phyloP scores from a whole-genome alignment of 129 eudicot species.

The Chrysanthemum lavandulifolium region DNA sequence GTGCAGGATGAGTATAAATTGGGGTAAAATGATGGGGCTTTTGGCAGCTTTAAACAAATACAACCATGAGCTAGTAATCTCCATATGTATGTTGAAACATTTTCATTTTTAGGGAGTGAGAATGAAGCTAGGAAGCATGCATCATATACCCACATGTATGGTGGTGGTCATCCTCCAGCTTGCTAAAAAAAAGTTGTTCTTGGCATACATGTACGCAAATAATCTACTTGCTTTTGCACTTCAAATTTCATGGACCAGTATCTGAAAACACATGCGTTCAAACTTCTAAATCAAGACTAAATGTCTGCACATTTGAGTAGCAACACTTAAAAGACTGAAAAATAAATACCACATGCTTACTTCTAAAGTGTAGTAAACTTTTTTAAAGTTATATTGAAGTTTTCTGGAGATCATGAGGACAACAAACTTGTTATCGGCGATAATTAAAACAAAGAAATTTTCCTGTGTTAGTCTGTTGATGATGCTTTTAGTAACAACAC shows the following conservation, averaged over 20 bases:
- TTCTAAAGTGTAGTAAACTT: constrained; percentile 17
- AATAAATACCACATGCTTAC: constrained; percentile 9
- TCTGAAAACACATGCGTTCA: constrained; percentile 32
- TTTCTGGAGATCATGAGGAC: constrained; percentile 5
- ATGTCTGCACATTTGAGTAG: constrained; percentile 25
- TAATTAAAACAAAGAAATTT: too few species aligned
- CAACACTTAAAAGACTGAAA: constrained; percentile 18
- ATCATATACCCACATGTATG: constrained; percentile 30
- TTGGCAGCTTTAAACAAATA: constrained; percentile 46
- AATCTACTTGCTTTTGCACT: constrained; percentile 15
- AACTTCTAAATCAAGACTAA: constrained; percentile 33
- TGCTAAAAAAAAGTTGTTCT: constrained; percentile 8
- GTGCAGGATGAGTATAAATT: constrained; percentile 35
- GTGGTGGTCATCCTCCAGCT: constrained; percentile 31
- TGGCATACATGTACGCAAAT: constrained; percentile 14
- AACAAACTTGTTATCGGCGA: too few species aligned
- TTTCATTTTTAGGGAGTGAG: constrained; percentile 17
- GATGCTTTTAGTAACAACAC: too few species aligned
- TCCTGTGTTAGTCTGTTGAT: too few species aligned
- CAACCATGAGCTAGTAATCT: constrained; percentile 6
- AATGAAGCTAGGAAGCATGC: constrained; percentile 27
- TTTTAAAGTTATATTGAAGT: constrained; percentile 7
- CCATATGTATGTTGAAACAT: constrained; percentile 6
- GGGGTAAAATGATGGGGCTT: constrained; percentile 40
- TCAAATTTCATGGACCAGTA: constrained; percentile 21